Evolutionary conservation across 306 rosid species (phyloP).

Genomic region (Fragaria ananassa): DNA sequence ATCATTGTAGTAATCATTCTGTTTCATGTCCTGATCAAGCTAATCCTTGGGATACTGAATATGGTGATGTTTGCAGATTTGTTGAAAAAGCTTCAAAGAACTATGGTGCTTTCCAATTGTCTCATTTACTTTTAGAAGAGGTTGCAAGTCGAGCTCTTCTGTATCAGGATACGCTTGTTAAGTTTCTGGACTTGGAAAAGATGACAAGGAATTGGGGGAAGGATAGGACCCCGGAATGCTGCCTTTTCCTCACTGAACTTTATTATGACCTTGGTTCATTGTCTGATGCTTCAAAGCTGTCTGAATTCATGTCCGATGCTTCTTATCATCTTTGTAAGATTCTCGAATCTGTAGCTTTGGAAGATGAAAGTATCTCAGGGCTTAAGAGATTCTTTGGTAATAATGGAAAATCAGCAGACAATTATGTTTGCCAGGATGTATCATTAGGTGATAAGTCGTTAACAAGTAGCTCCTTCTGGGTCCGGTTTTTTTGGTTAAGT

Average conservation of each 20-base stretch:
- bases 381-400: conserved; percentile 38
- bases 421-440: conserved; percentile 30
- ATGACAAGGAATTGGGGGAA: conserved; percentile 89
- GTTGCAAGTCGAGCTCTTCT: conserved; percentile 54
- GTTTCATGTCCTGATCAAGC: conserved; percentile 27
- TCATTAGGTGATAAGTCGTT: conserved; percentile 36
- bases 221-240: conserved; percentile 77
- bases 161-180: conserved; percentile 62
- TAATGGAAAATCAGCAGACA: conserved; percentile 31
- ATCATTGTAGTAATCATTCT: conserved; percentile 32
- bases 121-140: conserved; percentile 76
- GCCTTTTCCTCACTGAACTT: conserved; percentile 81
- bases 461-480: conserved; percentile 66
- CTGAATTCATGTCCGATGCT: conserved; percentile 68
- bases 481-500: conserved; percentile 86
- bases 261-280: conserved; percentile 75
- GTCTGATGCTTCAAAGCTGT: conserved; percentile 52
- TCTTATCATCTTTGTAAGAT: conserved; percentile 94
- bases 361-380: conserved; percentile 33
- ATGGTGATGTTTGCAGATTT: conserved; percentile 58
- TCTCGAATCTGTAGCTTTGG: conserved; percentile 76
- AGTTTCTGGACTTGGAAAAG: conserved; percentile 87
- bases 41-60: conserved; percentile 53
- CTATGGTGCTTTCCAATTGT: conserved; percentile 82
- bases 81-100: conserved; percentile 59